Evolutionary conservation across 139 green algal species (phyloP).

Genomic region (Choricystis sp.): DNA sequence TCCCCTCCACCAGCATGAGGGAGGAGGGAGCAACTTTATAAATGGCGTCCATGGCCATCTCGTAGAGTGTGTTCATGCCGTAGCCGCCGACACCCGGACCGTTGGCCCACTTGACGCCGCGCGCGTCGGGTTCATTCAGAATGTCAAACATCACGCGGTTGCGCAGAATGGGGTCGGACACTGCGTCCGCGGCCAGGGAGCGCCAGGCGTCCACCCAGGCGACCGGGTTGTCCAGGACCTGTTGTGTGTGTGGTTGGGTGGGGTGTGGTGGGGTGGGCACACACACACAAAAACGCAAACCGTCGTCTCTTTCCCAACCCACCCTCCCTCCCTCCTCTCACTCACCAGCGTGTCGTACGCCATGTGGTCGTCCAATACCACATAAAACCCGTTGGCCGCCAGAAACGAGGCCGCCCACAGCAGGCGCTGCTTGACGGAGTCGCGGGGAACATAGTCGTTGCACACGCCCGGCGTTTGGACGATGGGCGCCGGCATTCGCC

Average conservation of each 20-base stretch:
- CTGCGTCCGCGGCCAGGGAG: not conserved
- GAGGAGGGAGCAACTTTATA: conserved; percentile 1
- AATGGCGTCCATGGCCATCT: conserved; percentile 10
- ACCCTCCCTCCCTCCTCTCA: not conserved
- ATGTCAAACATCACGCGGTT: conserved; percentile 2
- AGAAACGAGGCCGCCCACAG: conserved; percentile 31
- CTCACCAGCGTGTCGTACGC: conserved; percentile 1
- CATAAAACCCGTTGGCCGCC: conserved; percentile 32
- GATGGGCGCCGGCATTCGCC: not conserved
- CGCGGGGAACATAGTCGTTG: not conserved
- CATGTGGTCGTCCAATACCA: conserved; percentile 29
- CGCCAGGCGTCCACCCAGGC: not conserved
- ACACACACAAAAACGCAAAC: not conserved
- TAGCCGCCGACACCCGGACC: not conserved
- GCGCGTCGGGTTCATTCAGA: conserved; percentile 9
- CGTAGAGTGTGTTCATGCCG: conserved; percentile 2
- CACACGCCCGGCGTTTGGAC: not conserved
- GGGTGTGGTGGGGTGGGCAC: no score
- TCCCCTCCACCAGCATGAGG: conserved; percentile 11
- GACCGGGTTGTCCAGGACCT: not conserved
- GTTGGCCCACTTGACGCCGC: conserved; percentile 3
- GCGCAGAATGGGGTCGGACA: not conserved
- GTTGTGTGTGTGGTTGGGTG: not conserved
- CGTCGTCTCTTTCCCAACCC: no score
- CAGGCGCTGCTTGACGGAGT: conserved; percentile 10